Conservation (phyloP, 2,329 filamentous ascomycete genomes). For the Phyllosticta citrichinensis region DNA sequence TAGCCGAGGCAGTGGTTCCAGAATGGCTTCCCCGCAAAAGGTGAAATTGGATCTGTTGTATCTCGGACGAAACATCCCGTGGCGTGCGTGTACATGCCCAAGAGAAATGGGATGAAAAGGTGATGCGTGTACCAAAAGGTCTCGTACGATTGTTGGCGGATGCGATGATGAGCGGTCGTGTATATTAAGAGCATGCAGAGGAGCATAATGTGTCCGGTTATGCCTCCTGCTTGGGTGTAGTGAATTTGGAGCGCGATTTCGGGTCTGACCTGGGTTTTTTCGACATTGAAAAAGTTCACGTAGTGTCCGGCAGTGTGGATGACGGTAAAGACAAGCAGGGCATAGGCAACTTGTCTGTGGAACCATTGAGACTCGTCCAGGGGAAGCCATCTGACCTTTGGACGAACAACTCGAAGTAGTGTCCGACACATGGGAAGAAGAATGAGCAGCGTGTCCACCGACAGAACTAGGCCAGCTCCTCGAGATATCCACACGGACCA, state of each 20-base stretch:
- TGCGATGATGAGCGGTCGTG: conserved; percentile 85
- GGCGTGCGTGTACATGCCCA: conserved; percentile 91
- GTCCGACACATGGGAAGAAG: conserved; percentile 92
- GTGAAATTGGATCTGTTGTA: conserved; percentile 59
- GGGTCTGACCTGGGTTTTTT: conserved; percentile 70
- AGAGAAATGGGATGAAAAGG: conserved; percentile 90
- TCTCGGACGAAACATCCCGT: conserved; percentile 95
- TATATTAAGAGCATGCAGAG: conserved; percentile 99
- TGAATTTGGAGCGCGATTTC: conserved; percentile 81
- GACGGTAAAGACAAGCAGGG: conserved; percentile 71
- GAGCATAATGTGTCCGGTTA: conserved; percentile 95
- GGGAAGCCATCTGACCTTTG: conserved; percentile 78
- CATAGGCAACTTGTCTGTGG: conserved; percentile 87
- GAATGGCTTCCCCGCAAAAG: conserved; percentile 71
- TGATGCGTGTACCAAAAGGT: conserved; percentile 99
- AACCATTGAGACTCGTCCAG: conserved; percentile 98
- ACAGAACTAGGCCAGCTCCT: conserved; percentile 79
- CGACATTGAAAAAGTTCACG: conserved; percentile 97
- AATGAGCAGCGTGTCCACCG: conserved; percentile 77
- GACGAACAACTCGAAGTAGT: conserved; percentile 71
- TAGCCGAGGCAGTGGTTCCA: conserved; percentile 95
- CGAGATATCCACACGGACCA: conserved; percentile 95
- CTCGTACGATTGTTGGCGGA: conserved; percentile 94
- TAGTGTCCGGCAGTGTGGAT: conserved; percentile 77
- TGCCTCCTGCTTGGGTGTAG: conserved; percentile 77